A percentile compares a stretch with the other conserved stretches of the same genome.
Conservation (phyloP, 1,284 basidiomycete species). For the Heliocybe sulcata region DNA sequence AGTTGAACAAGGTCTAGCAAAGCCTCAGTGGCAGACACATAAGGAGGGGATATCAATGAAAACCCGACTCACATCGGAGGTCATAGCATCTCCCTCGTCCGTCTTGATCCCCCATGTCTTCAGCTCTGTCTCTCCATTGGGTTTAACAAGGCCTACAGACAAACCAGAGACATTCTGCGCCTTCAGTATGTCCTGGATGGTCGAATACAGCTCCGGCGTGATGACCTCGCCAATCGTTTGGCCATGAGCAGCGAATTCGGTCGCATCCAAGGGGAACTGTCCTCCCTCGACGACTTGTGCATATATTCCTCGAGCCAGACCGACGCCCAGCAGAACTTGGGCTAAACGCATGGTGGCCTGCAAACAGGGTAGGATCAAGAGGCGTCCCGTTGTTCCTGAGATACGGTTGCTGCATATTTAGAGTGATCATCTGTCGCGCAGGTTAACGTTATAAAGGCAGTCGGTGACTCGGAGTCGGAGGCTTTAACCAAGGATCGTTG, state of each 20-base stretch:
- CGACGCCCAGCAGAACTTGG: not conserved
- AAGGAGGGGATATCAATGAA: not conserved
- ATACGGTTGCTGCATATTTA: not conserved
- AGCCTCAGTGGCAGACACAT: not conserved
- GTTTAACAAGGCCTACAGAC: slow-evolving; percentile 11
- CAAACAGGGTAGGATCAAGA: no score
- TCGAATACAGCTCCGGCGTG: not conserved
- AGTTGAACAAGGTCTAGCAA: slow-evolving; percentile 25
- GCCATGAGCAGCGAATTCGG: not conserved
- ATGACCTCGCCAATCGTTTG: not conserved
- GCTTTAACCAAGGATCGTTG: not conserved
- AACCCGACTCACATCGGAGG: slow-evolving; percentile 15
- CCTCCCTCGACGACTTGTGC: no score
- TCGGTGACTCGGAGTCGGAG: not conserved
- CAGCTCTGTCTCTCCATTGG: slow-evolving; percentile 13
- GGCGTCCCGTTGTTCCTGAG: no score
- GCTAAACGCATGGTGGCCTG: not conserved
- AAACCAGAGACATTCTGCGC: slow-evolving; percentile 8
- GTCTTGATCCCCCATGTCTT: slow-evolving; percentile 18
- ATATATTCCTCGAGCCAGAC: not conserved
- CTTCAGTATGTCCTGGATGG: slow-evolving; percentile 4
- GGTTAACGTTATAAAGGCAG: not conserved
- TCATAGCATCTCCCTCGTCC: slow-evolving; percentile 17
- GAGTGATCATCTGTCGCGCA: not conserved
- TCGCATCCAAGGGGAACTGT: not conserved